Percentiles rank a stretch among this genome's conserved stretches.
Evolutionary conservation across 2,329 filamentous ascomycete species (phyloP).

Genomic region (Pseudophaeomoniella oleicola): DNA sequence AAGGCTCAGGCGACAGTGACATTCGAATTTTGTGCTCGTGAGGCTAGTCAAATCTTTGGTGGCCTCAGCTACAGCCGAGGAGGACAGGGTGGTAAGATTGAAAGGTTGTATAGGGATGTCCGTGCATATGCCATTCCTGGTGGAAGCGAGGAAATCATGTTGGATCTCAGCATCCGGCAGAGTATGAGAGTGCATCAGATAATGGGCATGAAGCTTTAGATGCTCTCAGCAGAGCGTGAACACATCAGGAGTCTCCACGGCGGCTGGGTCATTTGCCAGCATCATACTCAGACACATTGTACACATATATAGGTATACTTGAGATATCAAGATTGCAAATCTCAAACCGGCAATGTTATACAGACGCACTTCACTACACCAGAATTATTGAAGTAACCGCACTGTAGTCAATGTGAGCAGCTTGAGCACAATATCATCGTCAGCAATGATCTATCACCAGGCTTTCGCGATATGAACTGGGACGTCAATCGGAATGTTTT

Average conservation of each 20-base stretch:
- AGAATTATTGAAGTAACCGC: too few relatives aligned
- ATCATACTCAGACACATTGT: too few relatives aligned
- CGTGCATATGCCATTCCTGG: slow-evolving; percentile 93
- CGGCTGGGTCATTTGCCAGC: too few relatives aligned
- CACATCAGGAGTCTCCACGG: too few relatives aligned
- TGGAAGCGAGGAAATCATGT: slow-evolving; percentile 96
- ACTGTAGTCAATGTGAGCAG: too few relatives aligned
- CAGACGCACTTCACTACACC: too few relatives aligned
- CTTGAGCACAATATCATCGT: too few relatives aligned
- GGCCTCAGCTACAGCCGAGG: slow-evolving; percentile 84
- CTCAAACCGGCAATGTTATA: too few relatives aligned
- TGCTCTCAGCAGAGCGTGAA: too few relatives aligned
- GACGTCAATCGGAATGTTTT: too few relatives aligned
- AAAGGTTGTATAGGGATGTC: slow-evolving; percentile 88
- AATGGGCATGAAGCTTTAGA: slow-evolving; percentile 86
- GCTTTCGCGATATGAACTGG: too few relatives aligned
- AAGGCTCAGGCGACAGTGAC: slow-evolving; percentile 91
- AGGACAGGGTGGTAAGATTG: slow-evolving; percentile 88
- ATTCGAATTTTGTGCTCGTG: slow-evolving; percentile 94
- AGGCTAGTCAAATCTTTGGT: slow-evolving; percentile 95
- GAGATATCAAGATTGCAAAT: slow-evolving; percentile 1
- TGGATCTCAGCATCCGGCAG: slow-evolving; percentile 89
- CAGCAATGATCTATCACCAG: too few relatives aligned
- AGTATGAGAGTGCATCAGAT: slow-evolving; percentile 76
- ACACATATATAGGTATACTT: background rate